Conservation (phyloP, 805 yeast genomes). For the Cyberlindnera lachancei region DNA sequence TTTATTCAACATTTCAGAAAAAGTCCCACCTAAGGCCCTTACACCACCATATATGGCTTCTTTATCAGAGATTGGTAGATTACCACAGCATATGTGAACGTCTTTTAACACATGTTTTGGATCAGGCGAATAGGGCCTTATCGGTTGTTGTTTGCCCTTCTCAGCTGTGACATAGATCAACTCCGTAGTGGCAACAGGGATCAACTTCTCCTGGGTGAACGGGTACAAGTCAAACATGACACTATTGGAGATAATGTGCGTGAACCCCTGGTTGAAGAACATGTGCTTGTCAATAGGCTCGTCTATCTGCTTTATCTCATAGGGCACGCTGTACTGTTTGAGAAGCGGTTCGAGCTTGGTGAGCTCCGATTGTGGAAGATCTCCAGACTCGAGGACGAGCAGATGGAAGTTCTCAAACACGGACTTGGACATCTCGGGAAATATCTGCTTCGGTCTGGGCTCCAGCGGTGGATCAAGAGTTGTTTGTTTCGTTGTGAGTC, state of each 20-base stretch:
- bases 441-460: too few species aligned
- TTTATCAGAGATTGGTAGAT: conserved; percentile 48
- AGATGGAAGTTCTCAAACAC: conserved; percentile 18
- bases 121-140: conserved; percentile 64
- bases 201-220: conserved; percentile 41
- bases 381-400: conserved; percentile 16
- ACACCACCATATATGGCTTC: conserved; percentile 64
- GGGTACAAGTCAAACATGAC: conserved; percentile 36
- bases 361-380: conserved; percentile 8
- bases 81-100: conserved; percentile 53
- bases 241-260: conserved; percentile 47
- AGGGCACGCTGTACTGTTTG: conserved; percentile 20
- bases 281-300: conserved; percentile 17
- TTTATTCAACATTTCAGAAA: conserved; percentile 49
- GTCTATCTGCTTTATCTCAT: conserved; percentile 13
- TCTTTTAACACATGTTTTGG: conserved; percentile 57
- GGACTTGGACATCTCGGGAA: conserved; percentile 10
- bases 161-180: conserved; percentile 51
- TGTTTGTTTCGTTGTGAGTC: neutral
- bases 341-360: conserved; percentile 17
- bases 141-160: conserved; percentile 36
- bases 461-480: too few species aligned
- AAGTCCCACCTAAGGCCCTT: conserved; percentile 71
- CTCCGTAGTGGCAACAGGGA: conserved; percentile 55
- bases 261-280: conserved; percentile 16